Base-by-base conservation (phyloP, 495 filamentous ascomycete species). In the Penicillium cosmopolitanum region DNA sequence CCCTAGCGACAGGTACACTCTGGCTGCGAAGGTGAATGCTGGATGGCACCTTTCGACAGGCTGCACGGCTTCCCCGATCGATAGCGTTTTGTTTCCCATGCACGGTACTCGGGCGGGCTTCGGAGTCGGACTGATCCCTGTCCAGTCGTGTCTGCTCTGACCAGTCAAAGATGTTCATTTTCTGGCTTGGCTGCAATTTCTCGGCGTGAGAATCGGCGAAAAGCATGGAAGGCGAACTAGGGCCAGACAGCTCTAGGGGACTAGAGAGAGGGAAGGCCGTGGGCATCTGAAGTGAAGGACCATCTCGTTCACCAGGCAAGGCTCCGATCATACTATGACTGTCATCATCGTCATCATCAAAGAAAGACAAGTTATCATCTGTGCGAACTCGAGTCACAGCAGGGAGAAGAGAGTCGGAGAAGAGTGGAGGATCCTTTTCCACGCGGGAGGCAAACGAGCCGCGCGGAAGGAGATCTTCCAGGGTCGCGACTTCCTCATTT, bases 1-100 rank as follows among this genome's bases (percentile, higher is more conserved):
- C 92, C 40, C 86, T 85, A 3, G 90, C 86, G 15, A 95, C 84
- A 0, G 95, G 95, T n/a, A 98, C 93, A 72, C 95, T 98, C 67
- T 97, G 93, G 67, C 95, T 97, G 50, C 95, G 87, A 47, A 96
- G 80, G 70, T 98, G 95, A 21, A 91, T 77, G 2, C 87, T 84
- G 61, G 81, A 90, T 34, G 92, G 89, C 15, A 85, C 86, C 62
- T 92, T 89, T 46, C 94, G 89, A 61, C 84, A 90, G 28, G 84
- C 76, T 25, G 87, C 75, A 53, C 91, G 87, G 62, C 91, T 92
- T 48, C 89, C 91, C 70, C 91, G 82, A 51, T 80, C 68, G 60
- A 91, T 85, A 51, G 81, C 78, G 66, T 87, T 83, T 71, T 96
- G 92, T 74, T 96, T 97, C 3, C 90, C 92, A 76, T 97, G 93